Percentiles rank a stretch among this genome's conserved stretches.
These are phyloP conservation scores for Limonomyces culmigenus DNA, from an alignment of 1,284 basidiomycete species.

Conservation along the genomic window DNA sequence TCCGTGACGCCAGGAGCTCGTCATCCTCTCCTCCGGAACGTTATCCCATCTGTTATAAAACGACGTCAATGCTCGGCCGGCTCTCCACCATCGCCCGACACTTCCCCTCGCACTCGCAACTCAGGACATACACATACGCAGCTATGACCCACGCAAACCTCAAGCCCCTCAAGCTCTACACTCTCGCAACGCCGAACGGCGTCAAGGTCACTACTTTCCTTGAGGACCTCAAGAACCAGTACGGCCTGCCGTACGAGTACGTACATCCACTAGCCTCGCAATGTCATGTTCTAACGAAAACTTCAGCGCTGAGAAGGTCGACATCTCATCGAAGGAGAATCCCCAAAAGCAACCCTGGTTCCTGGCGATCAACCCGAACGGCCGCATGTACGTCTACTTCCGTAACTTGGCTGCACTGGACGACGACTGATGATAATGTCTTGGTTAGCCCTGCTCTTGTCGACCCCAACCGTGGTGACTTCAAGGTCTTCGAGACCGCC, in stretches of 20 bases:
- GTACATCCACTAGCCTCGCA: neutral
- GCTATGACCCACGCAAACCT: neutral
- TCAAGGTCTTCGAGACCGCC: conserved; percentile 36
- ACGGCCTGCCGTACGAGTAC: conserved; percentile 22
- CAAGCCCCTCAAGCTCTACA: conserved; percentile 3
- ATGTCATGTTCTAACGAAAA: neutral
- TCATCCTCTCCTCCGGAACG: too few relatives aligned
- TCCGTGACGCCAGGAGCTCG: too few relatives aligned
- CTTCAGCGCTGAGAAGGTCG: conserved; percentile 21
- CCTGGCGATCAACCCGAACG: conserved; percentile 41
- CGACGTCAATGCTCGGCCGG: neutral
- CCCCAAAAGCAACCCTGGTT: conserved; percentile 41
- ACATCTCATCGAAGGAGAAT: conserved; percentile 22
- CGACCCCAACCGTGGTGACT: conserved; percentile 23
- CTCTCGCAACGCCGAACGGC: conserved; percentile 7
- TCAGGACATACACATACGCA: too few relatives aligned
- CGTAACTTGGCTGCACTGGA: too few relatives aligned
- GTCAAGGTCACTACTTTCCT: conserved; percentile 19
- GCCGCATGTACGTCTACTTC: too few relatives aligned
- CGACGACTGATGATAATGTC: too few relatives aligned
- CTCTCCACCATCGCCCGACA: neutral
- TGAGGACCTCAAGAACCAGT: conserved; percentile 27
- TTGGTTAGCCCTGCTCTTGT: conserved; percentile 30
- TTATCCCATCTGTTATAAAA: too few relatives aligned
- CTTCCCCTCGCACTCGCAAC: neutral